Percentiles rank a stretch among this genome's conserved stretches.
phyloP scores from a whole-genome alignment of 192 early-diverging fungal species.

The Podila epigama region DNA sequence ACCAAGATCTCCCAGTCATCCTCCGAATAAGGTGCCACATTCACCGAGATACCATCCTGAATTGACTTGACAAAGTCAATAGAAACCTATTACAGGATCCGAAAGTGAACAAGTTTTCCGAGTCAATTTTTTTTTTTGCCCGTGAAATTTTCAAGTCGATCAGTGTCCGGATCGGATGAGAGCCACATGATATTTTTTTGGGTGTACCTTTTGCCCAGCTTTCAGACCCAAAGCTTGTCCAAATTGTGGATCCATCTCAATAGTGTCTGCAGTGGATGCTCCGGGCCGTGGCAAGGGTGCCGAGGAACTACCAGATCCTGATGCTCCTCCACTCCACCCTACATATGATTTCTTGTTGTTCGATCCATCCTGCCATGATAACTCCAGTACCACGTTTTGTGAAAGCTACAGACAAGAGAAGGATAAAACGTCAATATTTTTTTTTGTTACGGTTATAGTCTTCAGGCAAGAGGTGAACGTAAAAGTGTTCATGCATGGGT shows the following conservation, averaged over 20 bases:
- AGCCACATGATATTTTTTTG: no score
- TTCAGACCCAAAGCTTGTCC: conserved; percentile 68
- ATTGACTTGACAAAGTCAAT: conserved; percentile 67
- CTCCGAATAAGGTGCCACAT: conserved; percentile 71
- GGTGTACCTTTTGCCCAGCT: conserved; percentile 69
- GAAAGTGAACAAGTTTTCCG: background rate
- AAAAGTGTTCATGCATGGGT: no score
- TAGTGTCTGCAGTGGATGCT: conserved; percentile 43
- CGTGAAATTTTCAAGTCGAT: background rate
- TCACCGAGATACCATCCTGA: conserved; percentile 62
- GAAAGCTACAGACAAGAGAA: conserved; percentile 42
- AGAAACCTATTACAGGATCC: conserved; percentile 42
- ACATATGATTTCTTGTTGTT: conserved; percentile 59
- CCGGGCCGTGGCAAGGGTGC: conserved; percentile 31
- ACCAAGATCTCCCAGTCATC: conserved; percentile 88
- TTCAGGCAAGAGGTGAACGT: background rate
- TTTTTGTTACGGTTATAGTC: no score
- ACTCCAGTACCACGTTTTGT: conserved; percentile 68
- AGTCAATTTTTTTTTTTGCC: background rate
- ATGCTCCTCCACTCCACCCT: conserved; percentile 72
- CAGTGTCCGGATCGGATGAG: background rate
- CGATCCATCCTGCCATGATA: conserved; percentile 56
- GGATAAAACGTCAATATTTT: background rate
- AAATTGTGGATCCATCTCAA: conserved; percentile 79
- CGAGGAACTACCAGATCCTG: conserved; percentile 24